These are phyloP conservation scores for Rosa lucieae DNA, from an alignment of 306 rosid genomes.

Conservation along the genomic window DNA sequence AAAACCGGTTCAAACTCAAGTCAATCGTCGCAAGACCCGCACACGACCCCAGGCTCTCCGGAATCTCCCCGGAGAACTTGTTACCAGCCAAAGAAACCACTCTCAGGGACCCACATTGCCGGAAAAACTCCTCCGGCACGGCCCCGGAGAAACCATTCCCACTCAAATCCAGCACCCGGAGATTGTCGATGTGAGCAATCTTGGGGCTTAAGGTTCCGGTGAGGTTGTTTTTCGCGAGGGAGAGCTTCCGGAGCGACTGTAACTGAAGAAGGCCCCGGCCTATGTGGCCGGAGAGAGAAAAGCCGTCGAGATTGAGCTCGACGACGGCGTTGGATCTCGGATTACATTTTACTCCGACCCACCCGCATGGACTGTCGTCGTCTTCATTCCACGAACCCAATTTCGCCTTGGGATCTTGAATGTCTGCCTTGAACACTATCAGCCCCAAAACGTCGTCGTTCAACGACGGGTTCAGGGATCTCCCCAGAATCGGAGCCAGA, in stretches of 20 bases:
- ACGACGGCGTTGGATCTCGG: slow-evolving; percentile 88
- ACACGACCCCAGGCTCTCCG: slow-evolving; percentile 69
- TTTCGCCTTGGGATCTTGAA: slow-evolving; percentile 78
- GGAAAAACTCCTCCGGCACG: slow-evolving; percentile 67
- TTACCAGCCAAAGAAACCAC: slow-evolving; percentile 63
- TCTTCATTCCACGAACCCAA: slow-evolving; percentile 85
- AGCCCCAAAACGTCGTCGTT: slow-evolving; percentile 96
- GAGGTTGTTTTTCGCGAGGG: slow-evolving; percentile 73
- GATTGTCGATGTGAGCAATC: slow-evolving; percentile 62
- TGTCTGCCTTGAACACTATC: slow-evolving; percentile 90
- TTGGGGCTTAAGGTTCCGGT: slow-evolving; percentile 67
- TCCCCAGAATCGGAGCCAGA: slow-evolving; percentile 36
- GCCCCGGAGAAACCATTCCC: slow-evolving; percentile 67
- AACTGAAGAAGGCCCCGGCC: slow-evolving; percentile 80
- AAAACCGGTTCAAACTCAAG: slow-evolving; percentile 69
- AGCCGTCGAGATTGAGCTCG: slow-evolving; percentile 80
- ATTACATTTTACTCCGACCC: slow-evolving; percentile 84
- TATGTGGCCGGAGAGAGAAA: slow-evolving; percentile 72
- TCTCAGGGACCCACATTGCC: slow-evolving; percentile 94
- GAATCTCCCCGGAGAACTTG: slow-evolving; percentile 67
- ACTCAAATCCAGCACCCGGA: slow-evolving; percentile 77
- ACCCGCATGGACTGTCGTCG: slow-evolving; percentile 70
- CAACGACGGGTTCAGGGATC: slow-evolving; percentile 70
- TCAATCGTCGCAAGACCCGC: slow-evolving; percentile 60
- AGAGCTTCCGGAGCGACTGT: slow-evolving; percentile 66